A percentile compares a stretch with the other conserved stretches of the same genome.
phyloP scores from a whole-genome alignment of 371 early-diverging fungal species.

The Entomophthora muscae region DNA sequence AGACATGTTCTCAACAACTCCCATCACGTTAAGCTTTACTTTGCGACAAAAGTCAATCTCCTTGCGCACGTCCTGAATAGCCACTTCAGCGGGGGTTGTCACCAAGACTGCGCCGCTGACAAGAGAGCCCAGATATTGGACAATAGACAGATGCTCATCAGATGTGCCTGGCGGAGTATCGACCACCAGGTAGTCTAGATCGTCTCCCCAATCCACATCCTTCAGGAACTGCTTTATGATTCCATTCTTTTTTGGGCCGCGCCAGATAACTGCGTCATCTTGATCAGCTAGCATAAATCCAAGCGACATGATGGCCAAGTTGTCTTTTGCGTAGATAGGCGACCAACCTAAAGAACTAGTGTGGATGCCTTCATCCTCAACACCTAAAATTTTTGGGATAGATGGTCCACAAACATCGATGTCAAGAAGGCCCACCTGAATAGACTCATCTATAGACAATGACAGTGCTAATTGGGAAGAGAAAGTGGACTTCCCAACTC shows the following conservation, averaged over 20 bases:
- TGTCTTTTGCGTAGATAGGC: conserved; percentile 83
- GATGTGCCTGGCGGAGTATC: conserved; percentile 99
- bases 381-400: conserved; percentile 83
- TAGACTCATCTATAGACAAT: conserved; percentile 37
- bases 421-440: conserved; percentile 87
- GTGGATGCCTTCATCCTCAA: conserved; percentile 76
- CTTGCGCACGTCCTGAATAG: conserved; percentile 89
- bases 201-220: conserved; percentile 85
- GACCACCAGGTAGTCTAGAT: conserved; percentile 81
- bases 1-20: conserved; percentile 98
- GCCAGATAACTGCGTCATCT: conserved; percentile 96
- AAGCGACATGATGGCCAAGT: conserved; percentile 84
- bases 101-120: conserved; percentile 88
- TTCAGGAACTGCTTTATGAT: conserved; percentile 93
- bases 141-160: conserved; percentile 91
- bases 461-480: conserved; percentile 65
- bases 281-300: conserved; percentile 81
- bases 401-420: conserved; percentile 98
- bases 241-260: conserved; percentile 93
- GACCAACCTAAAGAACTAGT: conserved; percentile 68
- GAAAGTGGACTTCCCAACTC: conserved; percentile 92
- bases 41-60: conserved; percentile 93
- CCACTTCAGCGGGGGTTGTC: conserved; percentile 96
- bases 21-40: conserved; percentile 76
- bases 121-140: conserved; percentile 53